Evolutionary conservation across 768 basidiomycete genomes (phyloP).

Genomic region (Mycena rosella): DNA sequence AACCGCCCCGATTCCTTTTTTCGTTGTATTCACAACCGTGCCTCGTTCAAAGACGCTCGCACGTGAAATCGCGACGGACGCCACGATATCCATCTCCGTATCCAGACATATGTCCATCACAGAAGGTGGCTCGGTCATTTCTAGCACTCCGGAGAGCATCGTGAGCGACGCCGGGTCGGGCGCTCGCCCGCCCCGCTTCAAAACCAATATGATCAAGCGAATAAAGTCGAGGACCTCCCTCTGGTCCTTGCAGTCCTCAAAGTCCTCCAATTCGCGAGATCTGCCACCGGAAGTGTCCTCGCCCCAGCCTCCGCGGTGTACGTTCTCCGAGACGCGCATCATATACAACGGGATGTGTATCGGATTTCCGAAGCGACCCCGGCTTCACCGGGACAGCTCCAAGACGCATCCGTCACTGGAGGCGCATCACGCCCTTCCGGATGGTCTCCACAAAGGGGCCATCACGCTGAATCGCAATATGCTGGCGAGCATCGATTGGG

Average conservation of each 20-base stretch:
- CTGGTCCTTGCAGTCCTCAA: conserved; percentile 6
- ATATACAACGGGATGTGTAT: conserved; percentile 53
- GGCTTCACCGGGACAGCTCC: conserved; percentile 36
- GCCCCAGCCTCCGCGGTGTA: neutral
- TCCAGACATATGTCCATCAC: conserved; percentile 53
- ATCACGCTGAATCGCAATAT: conserved; percentile 55
- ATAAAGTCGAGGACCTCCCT: conserved; percentile 25
- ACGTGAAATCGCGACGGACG: conserved; percentile 60
- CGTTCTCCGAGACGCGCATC: conserved; percentile 35
- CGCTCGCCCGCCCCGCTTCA: conserved; percentile 15
- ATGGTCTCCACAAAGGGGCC: conserved; percentile 61
- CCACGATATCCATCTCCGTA: conserved; percentile 58
- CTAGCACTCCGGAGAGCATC: conserved; percentile 26
- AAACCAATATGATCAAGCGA: neutral
- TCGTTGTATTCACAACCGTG: conserved; percentile 60
- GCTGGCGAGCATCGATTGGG: conserved; percentile 58
- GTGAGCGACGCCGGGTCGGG: conserved; percentile 10
- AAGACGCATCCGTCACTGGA: conserved; percentile 44
- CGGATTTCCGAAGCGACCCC: conserved; percentile 64
- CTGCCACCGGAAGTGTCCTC: neutral
- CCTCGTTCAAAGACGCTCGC: conserved; percentile 52
- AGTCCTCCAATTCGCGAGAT: neutral
- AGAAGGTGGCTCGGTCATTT: conserved; percentile 36
- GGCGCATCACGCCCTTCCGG: conserved; percentile 49
- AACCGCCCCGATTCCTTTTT: conserved; percentile 56